phyloP scores from a whole-genome alignment of 2,329 filamentous ascomycete genomes.

The Paraphaeosphaeria sporulosa region DNA sequence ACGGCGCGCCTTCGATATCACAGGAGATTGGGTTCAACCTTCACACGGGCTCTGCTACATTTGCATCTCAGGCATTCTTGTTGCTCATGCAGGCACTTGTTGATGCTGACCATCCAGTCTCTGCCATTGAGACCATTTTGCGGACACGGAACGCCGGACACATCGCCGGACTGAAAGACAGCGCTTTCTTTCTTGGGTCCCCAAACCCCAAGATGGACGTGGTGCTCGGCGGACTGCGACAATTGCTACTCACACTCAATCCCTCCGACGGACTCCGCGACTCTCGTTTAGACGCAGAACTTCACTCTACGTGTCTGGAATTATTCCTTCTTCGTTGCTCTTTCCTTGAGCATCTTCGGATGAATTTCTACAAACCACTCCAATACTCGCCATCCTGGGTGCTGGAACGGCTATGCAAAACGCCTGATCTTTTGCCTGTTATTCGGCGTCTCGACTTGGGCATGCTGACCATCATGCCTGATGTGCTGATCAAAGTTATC shows the following conservation, averaged over 20 bases:
- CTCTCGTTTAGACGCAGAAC: not conserved
- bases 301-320: conserved; percentile 9
- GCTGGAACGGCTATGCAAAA: conserved; percentile 47
- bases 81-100: conserved; percentile 32
- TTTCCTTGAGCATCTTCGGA: conserved; percentile 61
- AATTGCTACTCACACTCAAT: conserved; percentile 53
- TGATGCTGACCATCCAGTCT: conserved; percentile 46
- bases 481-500: conserved; percentile 22
- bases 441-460: conserved; percentile 35
- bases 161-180: conserved; percentile 46
- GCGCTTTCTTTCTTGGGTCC: conserved; percentile 55
- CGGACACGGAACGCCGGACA: conserved; percentile 45
- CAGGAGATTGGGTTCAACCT: conserved; percentile 46
- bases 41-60: conserved; percentile 16
- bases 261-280: not conserved
- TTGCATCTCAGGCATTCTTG: conserved; percentile 27
- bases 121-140: conserved; percentile 59
- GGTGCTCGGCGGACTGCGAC: conserved; percentile 57
- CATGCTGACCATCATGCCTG: conserved; percentile 21
- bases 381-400: conserved; percentile 35
- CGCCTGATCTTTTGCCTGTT: conserved; percentile 10
- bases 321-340: conserved; percentile 52
- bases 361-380: conserved; percentile 55
- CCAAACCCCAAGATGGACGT: conserved; percentile 39
- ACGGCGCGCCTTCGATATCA: conserved; percentile 56